A percentile compares a stretch with the other conserved stretches of the same genome.
These are phyloP conservation scores for Candida boleticola DNA, from an alignment of 805 yeast species.

Conservation along the genomic window DNA sequence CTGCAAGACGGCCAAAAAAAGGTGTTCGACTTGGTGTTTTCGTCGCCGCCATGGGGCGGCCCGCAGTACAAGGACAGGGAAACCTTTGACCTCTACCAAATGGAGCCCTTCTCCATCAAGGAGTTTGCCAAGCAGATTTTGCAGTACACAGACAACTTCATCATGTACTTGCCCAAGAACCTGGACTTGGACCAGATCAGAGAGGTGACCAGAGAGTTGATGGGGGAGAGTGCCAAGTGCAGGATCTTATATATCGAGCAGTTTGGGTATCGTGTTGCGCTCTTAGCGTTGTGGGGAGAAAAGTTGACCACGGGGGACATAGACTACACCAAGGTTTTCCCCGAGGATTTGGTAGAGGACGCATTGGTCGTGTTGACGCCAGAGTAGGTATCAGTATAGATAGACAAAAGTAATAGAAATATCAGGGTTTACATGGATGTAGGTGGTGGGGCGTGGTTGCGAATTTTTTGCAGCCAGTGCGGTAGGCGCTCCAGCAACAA, in stretches of 20 bases:
- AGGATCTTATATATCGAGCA: slow-evolving; percentile 44
- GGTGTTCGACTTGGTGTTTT: slow-evolving; percentile 55
- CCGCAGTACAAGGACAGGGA: slow-evolving; percentile 49
- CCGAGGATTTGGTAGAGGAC: slow-evolving; percentile 5
- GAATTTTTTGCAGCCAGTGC: too few species aligned
- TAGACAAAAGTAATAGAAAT: too few species aligned
- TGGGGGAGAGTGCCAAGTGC: slow-evolving; percentile 44
- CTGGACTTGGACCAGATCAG: slow-evolving; percentile 53
- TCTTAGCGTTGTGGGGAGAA: slow-evolving; percentile 59
- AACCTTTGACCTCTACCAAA: slow-evolving; percentile 44
- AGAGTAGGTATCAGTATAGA: too few species aligned
- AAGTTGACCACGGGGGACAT: slow-evolving; percentile 8
- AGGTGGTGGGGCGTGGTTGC: too few species aligned
- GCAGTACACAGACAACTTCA: slow-evolving; percentile 46
- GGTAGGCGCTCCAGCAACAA: too few species aligned
- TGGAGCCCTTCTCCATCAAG: slow-evolving; percentile 49
- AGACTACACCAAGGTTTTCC: slow-evolving; percentile 9
- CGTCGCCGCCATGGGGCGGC: slow-evolving; percentile 94
- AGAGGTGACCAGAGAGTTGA: slow-evolving; percentile 42
- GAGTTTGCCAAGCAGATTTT: slow-evolving; percentile 43
- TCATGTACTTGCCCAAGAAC: slow-evolving; percentile 63
- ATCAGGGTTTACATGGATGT: too few species aligned
- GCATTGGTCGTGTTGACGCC: not conserved
- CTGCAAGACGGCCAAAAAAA: slow-evolving; percentile 5
- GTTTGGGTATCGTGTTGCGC: slow-evolving; percentile 49